A percentile compares a stretch with the other conserved stretches of the same genome.
These are phyloP conservation scores for Xylariomycetidae sp. DNA, from an alignment of 2,329 filamentous ascomycete species.

Conservation along the genomic window DNA sequence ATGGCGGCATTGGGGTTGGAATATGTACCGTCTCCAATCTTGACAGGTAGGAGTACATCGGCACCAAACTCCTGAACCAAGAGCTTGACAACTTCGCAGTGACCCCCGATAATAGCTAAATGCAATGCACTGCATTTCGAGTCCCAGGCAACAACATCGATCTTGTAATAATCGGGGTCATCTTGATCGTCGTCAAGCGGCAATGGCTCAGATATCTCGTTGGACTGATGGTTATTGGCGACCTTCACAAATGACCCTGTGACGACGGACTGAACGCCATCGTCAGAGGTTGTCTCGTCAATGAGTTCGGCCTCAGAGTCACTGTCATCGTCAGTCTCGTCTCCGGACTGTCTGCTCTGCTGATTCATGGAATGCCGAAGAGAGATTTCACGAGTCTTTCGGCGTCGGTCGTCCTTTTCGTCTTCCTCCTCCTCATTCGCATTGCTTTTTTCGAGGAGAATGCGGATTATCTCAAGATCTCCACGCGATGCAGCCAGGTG, in stretches of 20 bases:
- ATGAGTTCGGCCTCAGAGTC: slow-evolving; percentile 44
- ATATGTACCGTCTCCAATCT: slow-evolving; percentile 48
- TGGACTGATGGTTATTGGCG: slow-evolving; percentile 36
- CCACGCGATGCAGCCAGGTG: slow-evolving; percentile 75
- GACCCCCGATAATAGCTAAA: slow-evolving; percentile 70
- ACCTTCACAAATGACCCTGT: slow-evolving; percentile 76
- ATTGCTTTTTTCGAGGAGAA: slow-evolving; percentile 68
- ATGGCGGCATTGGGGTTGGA: slow-evolving; percentile 55
- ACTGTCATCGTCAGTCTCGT: slow-evolving; percentile 28
- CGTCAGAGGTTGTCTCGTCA: slow-evolving; percentile 44
- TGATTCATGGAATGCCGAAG: slow-evolving; percentile 19
- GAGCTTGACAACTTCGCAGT: slow-evolving; percentile 62
- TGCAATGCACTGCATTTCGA: slow-evolving; percentile 69
- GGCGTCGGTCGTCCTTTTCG: slow-evolving; percentile 48
- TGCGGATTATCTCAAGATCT: slow-evolving; percentile 62
- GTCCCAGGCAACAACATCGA: slow-evolving; percentile 79
- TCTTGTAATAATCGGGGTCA: slow-evolving; percentile 74
- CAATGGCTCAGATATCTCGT: slow-evolving; percentile 34
- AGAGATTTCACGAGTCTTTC: slow-evolving; percentile 31
- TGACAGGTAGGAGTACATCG: slow-evolving; percentile 71
- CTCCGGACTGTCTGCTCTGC: slow-evolving; percentile 16
- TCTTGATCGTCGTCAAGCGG: slow-evolving; percentile 52
- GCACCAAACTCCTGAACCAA: slow-evolving; percentile 72
- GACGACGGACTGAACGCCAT: slow-evolving; percentile 47
- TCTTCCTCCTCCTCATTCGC: slow-evolving; percentile 67